phyloP scores from a whole-genome alignment of 2,329 filamentous ascomycete species.

The Fusarium decemcellulare region DNA sequence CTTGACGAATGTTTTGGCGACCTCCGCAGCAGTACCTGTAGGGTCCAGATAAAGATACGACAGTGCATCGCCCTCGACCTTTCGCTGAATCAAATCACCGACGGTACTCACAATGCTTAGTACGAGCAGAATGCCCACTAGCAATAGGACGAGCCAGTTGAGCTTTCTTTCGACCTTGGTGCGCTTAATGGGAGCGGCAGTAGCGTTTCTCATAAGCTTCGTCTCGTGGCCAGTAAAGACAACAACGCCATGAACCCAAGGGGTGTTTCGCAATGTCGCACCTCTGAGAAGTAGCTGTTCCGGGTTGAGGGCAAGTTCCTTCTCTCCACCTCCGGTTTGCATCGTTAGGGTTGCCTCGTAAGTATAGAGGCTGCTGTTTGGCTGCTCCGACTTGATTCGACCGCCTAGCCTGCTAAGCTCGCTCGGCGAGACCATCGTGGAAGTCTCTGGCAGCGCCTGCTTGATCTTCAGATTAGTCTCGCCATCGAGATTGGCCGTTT shows the following conservation, averaged over 20 bases:
- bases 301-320: conserved; percentile 89
- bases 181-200: conserved; percentile 96
- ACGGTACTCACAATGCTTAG: conserved; percentile 93
- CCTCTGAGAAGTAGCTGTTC: conserved; percentile 95
- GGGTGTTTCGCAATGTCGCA: conserved; percentile 94
- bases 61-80: conserved; percentile 73
- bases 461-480: conserved; percentile 99
- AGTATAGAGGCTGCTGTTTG: conserved; percentile 98
- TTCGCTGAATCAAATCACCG: conserved; percentile 87
- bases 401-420: conserved; percentile 91
- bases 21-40: conserved; percentile 66
- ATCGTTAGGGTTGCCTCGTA: conserved; percentile 97
- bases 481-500: conserved; percentile 97
- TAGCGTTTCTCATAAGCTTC: conserved; percentile 98
- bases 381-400: conserved; percentile 92
- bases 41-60: conserved; percentile 79
- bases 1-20: conserved; percentile 87
- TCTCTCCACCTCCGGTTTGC: conserved; percentile 90
- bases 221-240: conserved; percentile 97
- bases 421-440: conserved; percentile 85
- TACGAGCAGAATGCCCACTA: conserved; percentile 85
- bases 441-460: conserved; percentile 94
- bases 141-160: conserved; percentile 92
- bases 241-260: conserved; percentile 96
- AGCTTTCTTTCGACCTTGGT: conserved; percentile 96